Conservation (phyloP, 139 green algal genomes). For the Chlorella sp. region DNA sequence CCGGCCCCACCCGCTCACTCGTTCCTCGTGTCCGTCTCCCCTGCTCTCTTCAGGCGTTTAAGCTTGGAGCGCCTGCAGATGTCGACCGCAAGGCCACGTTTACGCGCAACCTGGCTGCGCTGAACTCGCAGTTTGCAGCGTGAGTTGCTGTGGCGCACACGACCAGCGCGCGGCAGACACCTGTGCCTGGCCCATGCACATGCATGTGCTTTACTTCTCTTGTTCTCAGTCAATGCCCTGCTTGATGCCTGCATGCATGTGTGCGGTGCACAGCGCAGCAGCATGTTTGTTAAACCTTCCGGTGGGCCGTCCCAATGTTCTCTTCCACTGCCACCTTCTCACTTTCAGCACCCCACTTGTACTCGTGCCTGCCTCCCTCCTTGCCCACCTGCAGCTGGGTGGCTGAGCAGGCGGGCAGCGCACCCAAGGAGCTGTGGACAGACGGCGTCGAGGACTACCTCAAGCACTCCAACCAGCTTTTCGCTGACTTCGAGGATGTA, state of each 20-base stretch:
- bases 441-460: conserved; percentile 63
- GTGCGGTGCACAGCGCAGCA: neutral
- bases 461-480: conserved; percentile 48
- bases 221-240: neutral
- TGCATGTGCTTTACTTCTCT: neutral
- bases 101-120: conserved; percentile 21
- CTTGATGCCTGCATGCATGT: too few relatives aligned
- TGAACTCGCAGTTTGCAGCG: conserved; percentile 53
- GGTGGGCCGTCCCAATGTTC: neutral
- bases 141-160: neutral
- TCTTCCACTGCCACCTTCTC: neutral
- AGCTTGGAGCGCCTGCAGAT: conserved; percentile 10
- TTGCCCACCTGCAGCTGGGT: conserved; percentile 50
- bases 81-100: conserved; percentile 36
- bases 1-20: neutral
- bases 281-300: neutral
- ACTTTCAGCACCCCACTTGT: neutral
- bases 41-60: neutral
- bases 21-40: neutral
- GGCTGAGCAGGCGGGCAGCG: neutral
- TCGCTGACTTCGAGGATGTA: conserved; percentile 62
- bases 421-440: conserved; percentile 53
- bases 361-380: neutral
- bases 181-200: neutral
- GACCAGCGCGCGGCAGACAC: neutral